Evolutionary conservation across 2,329 filamentous ascomycete species (phyloP).

Genomic region (Phaeoacremonium minimum): DNA sequence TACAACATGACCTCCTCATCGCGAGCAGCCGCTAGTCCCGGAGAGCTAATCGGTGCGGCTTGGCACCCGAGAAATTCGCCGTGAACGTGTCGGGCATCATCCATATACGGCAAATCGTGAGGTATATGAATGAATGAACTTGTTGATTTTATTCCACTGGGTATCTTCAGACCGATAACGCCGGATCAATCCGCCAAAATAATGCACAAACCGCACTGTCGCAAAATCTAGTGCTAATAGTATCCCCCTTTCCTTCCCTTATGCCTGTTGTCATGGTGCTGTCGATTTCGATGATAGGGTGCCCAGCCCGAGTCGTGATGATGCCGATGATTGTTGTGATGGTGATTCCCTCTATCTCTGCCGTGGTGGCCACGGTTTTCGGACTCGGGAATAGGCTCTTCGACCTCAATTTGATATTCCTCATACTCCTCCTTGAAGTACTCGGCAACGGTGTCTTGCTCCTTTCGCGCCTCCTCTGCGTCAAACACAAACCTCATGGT

Average conservation of each 20-base stretch:
- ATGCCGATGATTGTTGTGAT: conserved; percentile 9
- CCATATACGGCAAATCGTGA: no score
- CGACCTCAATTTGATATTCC: conserved; percentile 73
- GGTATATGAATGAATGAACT: no score
- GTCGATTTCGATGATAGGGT: conserved; percentile 9
- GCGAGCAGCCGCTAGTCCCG: no score
- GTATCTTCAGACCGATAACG: no score
- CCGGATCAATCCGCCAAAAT: no score
- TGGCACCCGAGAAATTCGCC: no score
- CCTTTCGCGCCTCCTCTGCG: conserved; percentile 66
- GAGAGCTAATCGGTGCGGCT: no score
- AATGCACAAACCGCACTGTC: no score
- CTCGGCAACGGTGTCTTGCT: conserved; percentile 62
- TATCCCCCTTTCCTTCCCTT: conserved; percentile 11
- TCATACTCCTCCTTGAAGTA: conserved; percentile 74
- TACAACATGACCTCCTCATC: no score
- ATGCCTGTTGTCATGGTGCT: conserved; percentile 10
- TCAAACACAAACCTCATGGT: conserved; percentile 91
- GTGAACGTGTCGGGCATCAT: no score
- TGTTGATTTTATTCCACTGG: no score
- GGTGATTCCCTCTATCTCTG: conserved; percentile 11
- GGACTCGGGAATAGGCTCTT: conserved; percentile 50
- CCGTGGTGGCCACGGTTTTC: conserved; percentile 13
- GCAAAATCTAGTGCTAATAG: no score
- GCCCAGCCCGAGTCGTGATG: conserved; percentile 8